Conservation (phyloP, 805 yeast species). For the Wickerhamiella alocasiicola region DNA sequence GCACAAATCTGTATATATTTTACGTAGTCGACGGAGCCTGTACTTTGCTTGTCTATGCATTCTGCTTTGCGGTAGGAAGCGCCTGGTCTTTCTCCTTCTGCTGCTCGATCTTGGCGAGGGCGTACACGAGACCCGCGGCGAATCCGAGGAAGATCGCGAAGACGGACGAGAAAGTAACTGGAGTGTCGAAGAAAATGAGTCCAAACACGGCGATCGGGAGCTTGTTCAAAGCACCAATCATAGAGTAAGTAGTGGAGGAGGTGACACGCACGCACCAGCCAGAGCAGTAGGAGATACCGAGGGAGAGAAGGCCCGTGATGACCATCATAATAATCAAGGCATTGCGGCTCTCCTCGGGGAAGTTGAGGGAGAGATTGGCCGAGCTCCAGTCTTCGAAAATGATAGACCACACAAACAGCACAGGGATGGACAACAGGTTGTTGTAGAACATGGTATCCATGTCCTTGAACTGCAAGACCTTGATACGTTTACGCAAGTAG, state of each 20-base stretch:
- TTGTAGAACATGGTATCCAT: slow-evolving; percentile 98
- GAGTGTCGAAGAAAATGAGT: slow-evolving; percentile 85
- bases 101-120: slow-evolving; percentile 90
- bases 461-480: slow-evolving; percentile 82
- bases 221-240: slow-evolving; percentile 99
- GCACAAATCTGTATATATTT: too few relatives aligned
- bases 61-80: slow-evolving; percentile 18
- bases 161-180: slow-evolving; percentile 83
- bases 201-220: slow-evolving; percentile 96
- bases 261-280: slow-evolving; percentile 99
- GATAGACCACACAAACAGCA: slow-evolving; percentile 62
- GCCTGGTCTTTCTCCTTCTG: slow-evolving; percentile 30
- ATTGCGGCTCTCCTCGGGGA: slow-evolving; percentile 59
- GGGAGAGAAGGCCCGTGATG: slow-evolving; percentile 85
- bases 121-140: slow-evolving; percentile 89
- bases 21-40: too few relatives aligned
- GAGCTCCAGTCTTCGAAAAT: slow-evolving; percentile 88
- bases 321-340: slow-evolving; percentile 72
- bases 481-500: slow-evolving; percentile 94
- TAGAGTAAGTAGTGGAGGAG: slow-evolving; percentile 93
- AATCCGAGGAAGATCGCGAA: slow-evolving; percentile 88
- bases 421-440: slow-evolving; percentile 86
- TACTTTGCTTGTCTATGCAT: background rate
- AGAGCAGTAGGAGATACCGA: slow-evolving; percentile 95
- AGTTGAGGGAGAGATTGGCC: slow-evolving; percentile 59